Conservation (phyloP, 2,329 filamentous ascomycete genomes). For the Microcyclospora tardicrescens region DNA sequence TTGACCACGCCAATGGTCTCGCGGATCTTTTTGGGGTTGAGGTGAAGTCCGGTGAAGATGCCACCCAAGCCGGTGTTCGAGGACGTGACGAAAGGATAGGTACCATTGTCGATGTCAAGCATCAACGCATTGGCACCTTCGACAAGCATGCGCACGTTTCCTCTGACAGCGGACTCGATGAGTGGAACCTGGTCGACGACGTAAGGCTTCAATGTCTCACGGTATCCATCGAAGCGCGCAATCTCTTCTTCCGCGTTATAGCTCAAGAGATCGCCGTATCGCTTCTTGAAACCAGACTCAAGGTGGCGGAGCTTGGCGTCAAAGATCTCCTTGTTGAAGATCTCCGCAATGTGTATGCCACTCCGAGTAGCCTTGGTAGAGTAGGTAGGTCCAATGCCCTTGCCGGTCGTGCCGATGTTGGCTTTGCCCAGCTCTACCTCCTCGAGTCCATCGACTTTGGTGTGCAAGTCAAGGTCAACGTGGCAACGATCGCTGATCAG, state of each 20-base stretch:
- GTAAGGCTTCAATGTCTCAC: slow-evolving; percentile 44
- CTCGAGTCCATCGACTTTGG: slow-evolving; percentile 55
- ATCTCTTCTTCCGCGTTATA: slow-evolving; percentile 62
- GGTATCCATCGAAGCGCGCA: slow-evolving; percentile 45
- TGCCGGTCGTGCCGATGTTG: slow-evolving; percentile 39
- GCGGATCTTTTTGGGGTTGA: slow-evolving; percentile 48
- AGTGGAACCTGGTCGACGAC: slow-evolving; percentile 56
- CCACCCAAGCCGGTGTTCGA: slow-evolving; percentile 49
- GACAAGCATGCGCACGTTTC: slow-evolving; percentile 48
- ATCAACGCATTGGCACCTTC: slow-evolving; percentile 59
- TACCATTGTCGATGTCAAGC: slow-evolving; percentile 52
- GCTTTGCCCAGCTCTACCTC: slow-evolving; percentile 37
- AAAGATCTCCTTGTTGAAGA: slow-evolving; percentile 54
- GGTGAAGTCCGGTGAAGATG: slow-evolving; percentile 48
- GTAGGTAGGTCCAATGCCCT: slow-evolving; percentile 43
- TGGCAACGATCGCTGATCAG: slow-evolving; percentile 52
- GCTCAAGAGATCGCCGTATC: slow-evolving; percentile 53
- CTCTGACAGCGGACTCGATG: slow-evolving; percentile 47
- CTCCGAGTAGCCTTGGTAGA: slow-evolving; percentile 52
- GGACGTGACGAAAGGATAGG: slow-evolving; percentile 49
- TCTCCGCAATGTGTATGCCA: slow-evolving; percentile 52
- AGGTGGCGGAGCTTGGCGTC: slow-evolving; percentile 52
- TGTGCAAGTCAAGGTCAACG: slow-evolving; percentile 52
- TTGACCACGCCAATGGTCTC: slow-evolving; percentile 55
- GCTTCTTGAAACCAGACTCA: slow-evolving; percentile 50